Percentiles rank a stretch among this genome's conserved stretches.
These are phyloP conservation scores for Tricholoma saponaceum DNA, from an alignment of 768 basidiomycete species.

Conservation along the genomic window DNA sequence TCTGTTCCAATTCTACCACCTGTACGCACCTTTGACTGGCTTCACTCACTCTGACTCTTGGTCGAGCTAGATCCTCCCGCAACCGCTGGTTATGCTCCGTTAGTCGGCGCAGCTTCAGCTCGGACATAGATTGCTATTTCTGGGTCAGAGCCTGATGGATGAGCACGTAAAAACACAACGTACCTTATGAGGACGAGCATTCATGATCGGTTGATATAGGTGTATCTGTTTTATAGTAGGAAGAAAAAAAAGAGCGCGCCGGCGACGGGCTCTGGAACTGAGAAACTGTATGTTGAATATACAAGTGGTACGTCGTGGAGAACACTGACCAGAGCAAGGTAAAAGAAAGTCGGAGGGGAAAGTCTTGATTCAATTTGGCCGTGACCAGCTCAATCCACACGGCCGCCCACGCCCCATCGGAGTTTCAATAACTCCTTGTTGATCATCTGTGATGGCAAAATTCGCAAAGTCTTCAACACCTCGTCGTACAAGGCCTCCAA, in stretches of 20 bases:
- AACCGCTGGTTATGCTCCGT: constrained; percentile 92
- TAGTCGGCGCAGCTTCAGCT: constrained; percentile 91
- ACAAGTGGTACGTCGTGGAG: background rate
- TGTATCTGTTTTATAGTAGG: constrained; percentile 17
- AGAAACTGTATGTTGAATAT: background rate
- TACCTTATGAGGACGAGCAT: constrained; percentile 70
- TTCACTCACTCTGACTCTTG: constrained; percentile 89
- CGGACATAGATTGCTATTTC: constrained; percentile 86
- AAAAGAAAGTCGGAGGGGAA: constrained; percentile 17
- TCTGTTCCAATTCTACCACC: background rate
- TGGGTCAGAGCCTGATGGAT: constrained; percentile 2
- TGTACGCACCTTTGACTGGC: constrained; percentile 75
- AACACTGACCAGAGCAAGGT: constrained; percentile 11
- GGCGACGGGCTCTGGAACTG: constrained; percentile 14
- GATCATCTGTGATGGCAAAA: constrained; percentile 11
- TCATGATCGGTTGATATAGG: constrained; percentile 43
- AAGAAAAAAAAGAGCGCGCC: constrained; percentile 15
- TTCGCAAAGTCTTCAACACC: constrained; percentile 7
- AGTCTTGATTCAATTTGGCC: constrained; percentile 12
- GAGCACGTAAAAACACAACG: constrained; percentile 15
- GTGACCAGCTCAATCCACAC: constrained; percentile 5
- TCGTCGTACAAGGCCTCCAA: constrained; percentile 3
- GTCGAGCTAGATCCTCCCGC: constrained; percentile 83
- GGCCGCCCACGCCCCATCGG: constrained; percentile 26
- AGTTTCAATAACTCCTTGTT: constrained; percentile 32